phyloP scores from a whole-genome alignment of 495 filamentous ascomycete species.

The Chaetomium cochliodes region DNA sequence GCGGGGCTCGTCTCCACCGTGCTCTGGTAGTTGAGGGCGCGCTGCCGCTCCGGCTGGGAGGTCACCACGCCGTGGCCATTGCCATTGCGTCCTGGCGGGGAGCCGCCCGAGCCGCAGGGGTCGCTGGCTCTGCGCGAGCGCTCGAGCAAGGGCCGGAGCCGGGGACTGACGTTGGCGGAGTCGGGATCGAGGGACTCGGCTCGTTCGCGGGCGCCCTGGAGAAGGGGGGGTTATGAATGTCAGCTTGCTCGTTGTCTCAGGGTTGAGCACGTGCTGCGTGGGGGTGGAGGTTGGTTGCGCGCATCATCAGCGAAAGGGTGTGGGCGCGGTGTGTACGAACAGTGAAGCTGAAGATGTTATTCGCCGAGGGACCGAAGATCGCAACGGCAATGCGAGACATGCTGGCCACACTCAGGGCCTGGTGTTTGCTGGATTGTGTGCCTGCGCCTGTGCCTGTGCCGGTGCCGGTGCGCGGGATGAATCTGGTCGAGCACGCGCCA shows the following conservation, averaged over 20 bases:
- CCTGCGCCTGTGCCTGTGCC: too few species aligned
- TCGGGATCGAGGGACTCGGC: conserved; percentile 29
- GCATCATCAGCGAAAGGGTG: background rate
- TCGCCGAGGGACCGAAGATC: conserved; percentile 25
- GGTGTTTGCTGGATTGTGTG: background rate
- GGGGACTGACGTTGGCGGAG: conserved; percentile 26
- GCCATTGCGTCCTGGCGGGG: conserved; percentile 9
- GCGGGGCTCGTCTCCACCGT: conserved; percentile 30
- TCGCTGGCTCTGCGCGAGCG: conserved; percentile 18
- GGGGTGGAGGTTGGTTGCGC: conserved; percentile 6
- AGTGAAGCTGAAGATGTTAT: conserved; percentile 25
- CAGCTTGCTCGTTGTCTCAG: conserved; percentile 5
- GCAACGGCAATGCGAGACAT: conserved; percentile 26
- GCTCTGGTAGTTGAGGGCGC: conserved; percentile 38
- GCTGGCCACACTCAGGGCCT: background rate
- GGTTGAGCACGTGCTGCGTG: conserved; percentile 3
- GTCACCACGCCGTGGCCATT: conserved; percentile 37
- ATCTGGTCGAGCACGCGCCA: background rate
- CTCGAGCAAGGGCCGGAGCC: conserved; percentile 30
- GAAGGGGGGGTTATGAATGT: conserved; percentile 12
- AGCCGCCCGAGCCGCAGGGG: conserved; percentile 10
- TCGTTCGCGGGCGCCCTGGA: conserved; percentile 35
- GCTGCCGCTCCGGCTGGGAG: conserved; percentile 30
- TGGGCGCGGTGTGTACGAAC: conserved; percentile 25
- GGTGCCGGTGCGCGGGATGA: background rate